Conservation (phyloP, 495 filamentous ascomycete species). For the Friedmanniomyces endolithicus region DNA sequence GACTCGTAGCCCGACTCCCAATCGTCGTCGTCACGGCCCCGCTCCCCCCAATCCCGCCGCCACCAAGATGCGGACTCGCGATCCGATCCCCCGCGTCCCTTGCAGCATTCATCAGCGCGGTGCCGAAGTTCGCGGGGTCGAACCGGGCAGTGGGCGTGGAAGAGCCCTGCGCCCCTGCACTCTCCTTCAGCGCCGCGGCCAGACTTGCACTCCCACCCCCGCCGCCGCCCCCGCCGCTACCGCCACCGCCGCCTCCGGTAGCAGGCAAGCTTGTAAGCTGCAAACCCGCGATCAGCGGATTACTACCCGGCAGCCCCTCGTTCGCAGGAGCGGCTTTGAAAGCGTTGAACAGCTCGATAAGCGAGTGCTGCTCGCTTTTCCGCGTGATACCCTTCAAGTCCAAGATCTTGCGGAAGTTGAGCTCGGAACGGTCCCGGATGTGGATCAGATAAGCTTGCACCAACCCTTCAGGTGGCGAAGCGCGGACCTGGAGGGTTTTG, state of each 20-base stretch:
- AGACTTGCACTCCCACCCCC: too few species aligned
- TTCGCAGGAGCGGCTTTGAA: conserved; percentile 53
- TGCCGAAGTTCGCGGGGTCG: conserved; percentile 62
- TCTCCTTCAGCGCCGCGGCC: conserved; percentile 14
- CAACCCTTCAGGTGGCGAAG: conserved; percentile 80
- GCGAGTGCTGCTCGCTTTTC: conserved; percentile 64
- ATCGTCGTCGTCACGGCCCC: conserved; percentile 18
- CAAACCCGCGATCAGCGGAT: conserved; percentile 49
- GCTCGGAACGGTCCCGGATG: conserved; percentile 34
- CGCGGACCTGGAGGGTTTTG: conserved; percentile 91
- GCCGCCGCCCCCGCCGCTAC: too few species aligned
- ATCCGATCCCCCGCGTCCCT: conserved; percentile 84
- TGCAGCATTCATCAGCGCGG: conserved; percentile 65
- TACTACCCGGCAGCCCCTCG: conserved; percentile 43
- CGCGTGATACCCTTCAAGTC: conserved; percentile 40
- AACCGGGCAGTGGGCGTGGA: conserved; percentile 38
- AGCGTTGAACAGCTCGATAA: conserved; percentile 80
- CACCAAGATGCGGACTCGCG: conserved; percentile 45
- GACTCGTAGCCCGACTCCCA: conserved; percentile 21
- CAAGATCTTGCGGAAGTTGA: conserved; percentile 93
- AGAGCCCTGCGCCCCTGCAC: not conserved
- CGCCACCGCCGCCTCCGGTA: not conserved
- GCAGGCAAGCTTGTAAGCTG: conserved; percentile 30
- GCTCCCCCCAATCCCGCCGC: not conserved
- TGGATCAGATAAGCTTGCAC: conserved; percentile 78